Evolutionary conservation across 371 early-diverging fungal genomes (phyloP), one percentile per base, ranked within the genome.

Genomic region (Mucor velutinosus): DNA sequence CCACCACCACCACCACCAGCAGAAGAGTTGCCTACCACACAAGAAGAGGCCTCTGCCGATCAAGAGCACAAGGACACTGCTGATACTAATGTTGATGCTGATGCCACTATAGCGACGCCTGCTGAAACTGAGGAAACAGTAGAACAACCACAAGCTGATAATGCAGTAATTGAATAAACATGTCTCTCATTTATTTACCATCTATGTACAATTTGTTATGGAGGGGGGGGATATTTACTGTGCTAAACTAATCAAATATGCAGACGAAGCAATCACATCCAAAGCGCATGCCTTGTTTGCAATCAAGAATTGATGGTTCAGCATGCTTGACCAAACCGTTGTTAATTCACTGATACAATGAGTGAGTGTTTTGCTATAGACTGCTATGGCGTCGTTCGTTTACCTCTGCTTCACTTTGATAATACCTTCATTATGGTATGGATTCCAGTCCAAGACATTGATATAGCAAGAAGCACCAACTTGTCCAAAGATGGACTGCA

Each of bases 361-460:
- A 21, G 30, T 29, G 5, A 23, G 21, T 51, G 12, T 11, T 23
- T 19, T 47, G 21, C 19, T 47, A 3, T 33, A 7, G 33, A 33
- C 8, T 3, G 33, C 33, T 7, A 3, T 33, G 3, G 8, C 7
- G 7, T 33, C 8, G 33, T 33, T 3, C 33, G 7, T 30, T 59
- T 76, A 81, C 84, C 79, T 78, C 58, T 78, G 79, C 19, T 72
- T 66, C 0, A 80, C 71, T 62, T 79, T 76, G 25, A 84, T 73
- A 51, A 80, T 76, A 2, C 82, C 84, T 15, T 60, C 59, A 25
- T 75, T 72, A 1, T 53, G 58, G 11, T 69, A 57, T 21, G 72
- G 75, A 30, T 80, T 70, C 84, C 84, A 84, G 47, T 80, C 76
- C 11, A 84, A 71, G 1, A 84, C 69, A 29, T 80, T 80, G 5